Evolutionary conservation across 306 rosid species (phyloP), one percentile per base, ranked within the genome.

Genomic region (Quercus glauca): DNA sequence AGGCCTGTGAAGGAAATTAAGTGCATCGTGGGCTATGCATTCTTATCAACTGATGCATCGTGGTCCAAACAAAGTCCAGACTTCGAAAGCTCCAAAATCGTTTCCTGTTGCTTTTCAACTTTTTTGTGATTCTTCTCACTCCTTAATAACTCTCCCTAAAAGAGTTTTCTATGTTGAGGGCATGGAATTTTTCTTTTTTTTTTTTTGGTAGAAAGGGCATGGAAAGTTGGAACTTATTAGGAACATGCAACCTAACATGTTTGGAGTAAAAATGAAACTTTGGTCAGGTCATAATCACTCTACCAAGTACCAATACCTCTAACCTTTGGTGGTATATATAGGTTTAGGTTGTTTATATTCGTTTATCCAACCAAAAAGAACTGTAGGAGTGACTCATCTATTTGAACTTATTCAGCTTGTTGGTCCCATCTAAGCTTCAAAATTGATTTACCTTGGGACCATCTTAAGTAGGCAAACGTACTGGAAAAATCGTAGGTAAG

Each of bases 1-100:
- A 74, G 85, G 58, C 69, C 78, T 60, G 71, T 17, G 28, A 53
- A n/a, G 26, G 28, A 73, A 71, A 20, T 56, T 73, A 14, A 10
- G 73, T 31, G 37, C 31, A 35, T 23, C 13, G n/a, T 35, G 51
- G 26, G 59, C 41, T 52, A 25, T 26, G 25, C 73, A 21, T 37
- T 68, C 43, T 21, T 61, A 35, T 17, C 13, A 28, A 19, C 5
- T 4, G 19, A 52, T 11, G 33, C 14, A 15, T 12, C 5, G 55
- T 33, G 56, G 55, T 58, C 79, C 71, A 13, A 17, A 35, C 9
- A 35, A 8, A 45, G 52, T 45, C 15, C 52, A 45, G 12, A 49
- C 21, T 15, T 28, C 57, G 2, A 59, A 45, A 19, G 21, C n/a
- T 12, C 19, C 41, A 26, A 23, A 26, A 35, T 31, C 23, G 9